Evolutionary conservation across 225 moss, liverwort and hornwort species (phyloP), one percentile per base, ranked within the genome.

Genomic region (Physcomitrellopsis africana): DNA sequence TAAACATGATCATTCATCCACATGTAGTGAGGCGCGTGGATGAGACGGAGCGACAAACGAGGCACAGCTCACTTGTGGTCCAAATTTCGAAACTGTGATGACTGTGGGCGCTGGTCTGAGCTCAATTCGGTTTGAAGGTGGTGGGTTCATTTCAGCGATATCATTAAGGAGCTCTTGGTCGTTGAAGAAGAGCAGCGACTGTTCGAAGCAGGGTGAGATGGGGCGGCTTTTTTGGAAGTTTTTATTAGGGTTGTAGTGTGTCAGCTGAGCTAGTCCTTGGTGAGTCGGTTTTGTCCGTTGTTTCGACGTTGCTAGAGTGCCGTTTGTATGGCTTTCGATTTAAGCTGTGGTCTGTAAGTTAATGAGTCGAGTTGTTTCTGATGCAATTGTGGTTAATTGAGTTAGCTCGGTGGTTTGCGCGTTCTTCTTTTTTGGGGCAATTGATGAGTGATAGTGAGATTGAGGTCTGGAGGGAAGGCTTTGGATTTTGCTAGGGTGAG

Each of bases 1-100:
- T 68, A 56, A 1, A 3, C 23, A 13, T 27, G 0, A 9, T 3
- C 24, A 9, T 80, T 72, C 79, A 79, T 76, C 72, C 52, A 20
- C 24, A 46, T 0, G 0, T 18, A 49, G n/a, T 71, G 59, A 18
- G 65, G 51, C 29, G 37, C 3, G 24, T 37, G 32, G 32, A 49
- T 19, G 9, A 11, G 57, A 54, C 10, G 24, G 11, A 0, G 46
- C 3, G 46, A 59, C 27, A 18, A 3, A 46, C 48, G 60, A 10
- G 41, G 44, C 42, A 0, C 10, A 26, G 14, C 2, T 43, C 24
- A 24, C 16, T 43, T 17, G 16, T 11, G 23, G 27, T 11, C 27
- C 48, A 44, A 17, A 22, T 11, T 64, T 15, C 14, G 24, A 24
- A 23, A 64, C 19, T 43, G 9, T 22, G 20, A 8, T 2, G 9